These are phyloP conservation scores for Escovopsis weberi DNA, from an alignment of 2,329 filamentous ascomycete genomes.

Conservation along the genomic window DNA sequence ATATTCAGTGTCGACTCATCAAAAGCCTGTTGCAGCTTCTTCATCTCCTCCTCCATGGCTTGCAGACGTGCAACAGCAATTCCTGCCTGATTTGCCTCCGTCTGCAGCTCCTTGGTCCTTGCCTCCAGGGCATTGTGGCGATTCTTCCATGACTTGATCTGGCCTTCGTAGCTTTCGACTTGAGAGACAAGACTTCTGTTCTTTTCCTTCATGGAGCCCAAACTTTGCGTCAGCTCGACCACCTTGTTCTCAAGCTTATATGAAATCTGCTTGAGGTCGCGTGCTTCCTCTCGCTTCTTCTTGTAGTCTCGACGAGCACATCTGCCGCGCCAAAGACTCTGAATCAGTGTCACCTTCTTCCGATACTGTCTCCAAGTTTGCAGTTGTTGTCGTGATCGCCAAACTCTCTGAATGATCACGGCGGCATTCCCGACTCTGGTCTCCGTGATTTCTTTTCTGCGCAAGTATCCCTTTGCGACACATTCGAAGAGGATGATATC, in stretches of 20 bases:
- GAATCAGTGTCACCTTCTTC: conserved; percentile 75
- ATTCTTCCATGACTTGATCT: conserved; percentile 92
- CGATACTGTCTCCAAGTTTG: conserved; percentile 78
- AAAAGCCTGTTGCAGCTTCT: conserved; percentile 74
- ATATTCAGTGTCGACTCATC: conserved; percentile 83
- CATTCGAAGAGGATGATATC: conserved; percentile 84
- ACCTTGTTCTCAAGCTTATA: conserved; percentile 99
- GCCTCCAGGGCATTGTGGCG: conserved; percentile 82
- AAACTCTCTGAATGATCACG: conserved; percentile 76
- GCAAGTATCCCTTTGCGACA: conserved; percentile 79
- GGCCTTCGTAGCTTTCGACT: conserved; percentile 88
- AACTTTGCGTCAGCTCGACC: conserved; percentile 85
- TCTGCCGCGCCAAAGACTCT: conserved; percentile 86
- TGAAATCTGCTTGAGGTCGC: conserved; percentile 97
- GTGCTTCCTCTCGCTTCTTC: conserved; percentile 80
- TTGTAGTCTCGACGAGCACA: conserved; percentile 74
- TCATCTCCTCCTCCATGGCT: conserved; percentile 92
- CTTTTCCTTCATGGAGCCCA: conserved; percentile 84
- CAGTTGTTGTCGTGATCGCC: conserved; percentile 68
- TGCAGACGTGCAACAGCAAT: conserved; percentile 83
- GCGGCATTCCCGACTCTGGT: conserved; percentile 87
- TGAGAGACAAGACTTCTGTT: conserved; percentile 83
- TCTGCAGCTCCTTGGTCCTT: conserved; percentile 84
- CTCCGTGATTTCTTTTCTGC: conserved; percentile 84
- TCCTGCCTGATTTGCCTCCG: conserved; percentile 93